phyloP scores from a whole-genome alignment of 495 filamentous ascomycete species.

The Cladorrhinum samala region DNA sequence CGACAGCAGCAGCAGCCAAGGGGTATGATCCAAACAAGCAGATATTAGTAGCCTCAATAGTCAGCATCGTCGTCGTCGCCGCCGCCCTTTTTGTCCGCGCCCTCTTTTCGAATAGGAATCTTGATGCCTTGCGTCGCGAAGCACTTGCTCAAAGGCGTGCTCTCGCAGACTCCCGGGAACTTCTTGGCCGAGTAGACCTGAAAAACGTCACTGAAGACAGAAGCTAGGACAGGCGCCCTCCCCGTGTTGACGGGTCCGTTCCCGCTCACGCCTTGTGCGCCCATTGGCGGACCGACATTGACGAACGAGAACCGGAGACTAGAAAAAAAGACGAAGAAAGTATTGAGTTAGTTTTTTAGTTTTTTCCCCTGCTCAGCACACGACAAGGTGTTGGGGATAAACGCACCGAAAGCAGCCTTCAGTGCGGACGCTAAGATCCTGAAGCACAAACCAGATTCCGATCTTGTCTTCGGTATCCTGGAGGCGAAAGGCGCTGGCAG shows the following conservation, averaged over 20 bases:
- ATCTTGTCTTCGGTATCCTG: conserved; percentile 76
- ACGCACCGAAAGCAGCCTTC: conserved; percentile 84
- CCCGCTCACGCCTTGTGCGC: conserved; percentile 17
- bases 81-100: conserved; percentile 55
- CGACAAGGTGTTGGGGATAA: too few relatives aligned
- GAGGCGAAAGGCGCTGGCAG: conserved; percentile 83
- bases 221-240: conserved; percentile 77
- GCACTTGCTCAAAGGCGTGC: conserved; percentile 83
- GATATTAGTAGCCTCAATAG: too few relatives aligned
- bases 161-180: conserved; percentile 95
- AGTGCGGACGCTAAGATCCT: conserved; percentile 89
- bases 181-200: conserved; percentile 96
- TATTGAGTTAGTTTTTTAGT: background rate
- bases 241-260: conserved; percentile 59
- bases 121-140: conserved; percentile 97
- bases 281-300: conserved; percentile 57
- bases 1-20: too few relatives aligned
- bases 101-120: conserved; percentile 88
- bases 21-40: too few relatives aligned
- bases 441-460: conserved; percentile 95
- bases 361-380: background rate
- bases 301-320: conserved; percentile 62
- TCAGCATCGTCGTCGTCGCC: conserved; percentile 55
- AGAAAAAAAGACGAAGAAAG: background rate
- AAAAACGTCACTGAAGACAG: conserved; percentile 82